These are phyloP conservation scores for Pichia gijzeniarum DNA, from an alignment of 805 yeast genomes.

Conservation along the genomic window DNA sequence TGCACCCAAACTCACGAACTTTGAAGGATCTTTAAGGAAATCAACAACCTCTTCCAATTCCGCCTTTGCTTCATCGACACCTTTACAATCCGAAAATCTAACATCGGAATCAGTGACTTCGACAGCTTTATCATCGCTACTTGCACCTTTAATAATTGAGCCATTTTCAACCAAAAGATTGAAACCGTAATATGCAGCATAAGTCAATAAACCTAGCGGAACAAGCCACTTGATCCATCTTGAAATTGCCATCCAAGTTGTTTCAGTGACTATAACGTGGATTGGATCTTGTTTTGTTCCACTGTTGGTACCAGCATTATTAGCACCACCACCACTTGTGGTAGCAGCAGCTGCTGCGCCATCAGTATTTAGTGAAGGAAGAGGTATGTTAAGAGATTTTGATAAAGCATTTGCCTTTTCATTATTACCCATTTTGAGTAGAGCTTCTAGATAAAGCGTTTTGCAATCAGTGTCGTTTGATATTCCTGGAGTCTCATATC, in stretches of 20 bases:
- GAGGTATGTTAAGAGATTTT: constrained; percentile 32
- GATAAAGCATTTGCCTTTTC: constrained; percentile 71
- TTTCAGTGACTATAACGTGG: constrained; percentile 89
- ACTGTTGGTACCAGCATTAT: constrained; percentile 14
- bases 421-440: constrained; percentile 67
- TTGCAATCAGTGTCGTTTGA: constrained; percentile 78
- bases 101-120: constrained; percentile 84
- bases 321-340: background rate
- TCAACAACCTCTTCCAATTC: constrained; percentile 98
- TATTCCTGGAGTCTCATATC: constrained; percentile 93
- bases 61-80: constrained; percentile 97
- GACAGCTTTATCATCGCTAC: constrained; percentile 68
- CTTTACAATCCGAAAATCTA: constrained; percentile 87
- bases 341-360: background rate
- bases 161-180: constrained; percentile 78
- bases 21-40: constrained; percentile 90
- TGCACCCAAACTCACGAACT: constrained; percentile 95
- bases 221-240: constrained; percentile 87
- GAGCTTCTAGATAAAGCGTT: constrained; percentile 71
- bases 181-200: constrained; percentile 74
- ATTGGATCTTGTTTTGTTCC: constrained; percentile 80
- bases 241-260: constrained; percentile 67
- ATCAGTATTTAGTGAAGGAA: constrained; percentile 9
- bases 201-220: constrained; percentile 72
- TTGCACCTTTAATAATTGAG: constrained; percentile 68